These are phyloP conservation scores for Mycena metata DNA, from an alignment of 768 basidiomycete species.

Conservation along the genomic window DNA sequence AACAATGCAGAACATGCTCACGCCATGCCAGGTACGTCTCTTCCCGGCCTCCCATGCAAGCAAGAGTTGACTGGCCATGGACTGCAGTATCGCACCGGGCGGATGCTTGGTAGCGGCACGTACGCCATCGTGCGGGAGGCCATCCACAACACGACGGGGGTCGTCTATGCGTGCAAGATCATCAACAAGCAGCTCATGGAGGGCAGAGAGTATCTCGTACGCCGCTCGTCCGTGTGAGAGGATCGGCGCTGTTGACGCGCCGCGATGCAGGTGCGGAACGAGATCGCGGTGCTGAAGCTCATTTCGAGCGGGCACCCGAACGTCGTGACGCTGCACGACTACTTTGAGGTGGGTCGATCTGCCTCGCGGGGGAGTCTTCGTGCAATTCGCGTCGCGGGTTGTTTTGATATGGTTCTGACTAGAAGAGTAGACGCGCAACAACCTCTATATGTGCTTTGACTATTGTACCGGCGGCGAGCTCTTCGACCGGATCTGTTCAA, in stretches of 20 bases:
- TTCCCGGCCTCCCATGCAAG: background rate
- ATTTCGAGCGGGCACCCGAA: slow-evolving; percentile 91
- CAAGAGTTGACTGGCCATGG: background rate
- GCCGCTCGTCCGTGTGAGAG: slow-evolving; percentile 38
- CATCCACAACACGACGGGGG: slow-evolving; percentile 87
- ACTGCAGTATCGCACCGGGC: slow-evolving; percentile 84
- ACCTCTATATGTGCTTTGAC: slow-evolving; percentile 95
- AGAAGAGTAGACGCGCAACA: slow-evolving; percentile 79
- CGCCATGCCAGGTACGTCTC: slow-evolving; percentile 17
- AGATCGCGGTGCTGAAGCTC: slow-evolving; percentile 93
- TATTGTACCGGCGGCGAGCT: slow-evolving; percentile 97
- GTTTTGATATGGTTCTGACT: background rate
- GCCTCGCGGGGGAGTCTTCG: slow-evolving; percentile 12
- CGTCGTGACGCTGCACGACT: slow-evolving; percentile 94
- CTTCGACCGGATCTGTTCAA: slow-evolving; percentile 98
- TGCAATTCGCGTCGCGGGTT: background rate
- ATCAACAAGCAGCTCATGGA: slow-evolving; percentile 99
- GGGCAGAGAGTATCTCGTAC: slow-evolving; percentile 96
- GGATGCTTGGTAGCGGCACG: slow-evolving; percentile 89
- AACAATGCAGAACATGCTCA: slow-evolving; percentile 6
- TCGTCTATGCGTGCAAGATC: slow-evolving; percentile 99
- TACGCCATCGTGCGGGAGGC: slow-evolving; percentile 96
- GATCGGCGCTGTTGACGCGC: background rate
- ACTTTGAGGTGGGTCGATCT: slow-evolving; percentile 83
- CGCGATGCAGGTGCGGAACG: slow-evolving; percentile 84